Percentiles rank a stretch among this genome's conserved stretches.
These are phyloP conservation scores for Blepharisma japonicum DNA, from an alignment of 73 alveolate species.

Conservation along the genomic window DNA sequence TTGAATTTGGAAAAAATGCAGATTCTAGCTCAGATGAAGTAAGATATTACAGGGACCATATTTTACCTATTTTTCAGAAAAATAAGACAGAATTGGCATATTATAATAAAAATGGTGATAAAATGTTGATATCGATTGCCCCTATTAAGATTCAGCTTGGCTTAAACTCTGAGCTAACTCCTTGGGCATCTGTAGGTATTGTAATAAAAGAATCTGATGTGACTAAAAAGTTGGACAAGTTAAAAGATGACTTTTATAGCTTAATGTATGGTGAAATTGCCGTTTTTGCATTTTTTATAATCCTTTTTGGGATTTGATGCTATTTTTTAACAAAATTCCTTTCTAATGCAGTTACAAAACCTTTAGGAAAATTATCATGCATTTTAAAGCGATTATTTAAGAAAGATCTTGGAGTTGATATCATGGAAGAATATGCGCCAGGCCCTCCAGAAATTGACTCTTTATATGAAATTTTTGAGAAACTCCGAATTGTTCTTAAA, in stretches of 20 bases:
- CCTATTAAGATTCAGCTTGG: not conserved
- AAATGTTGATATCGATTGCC: constrained; percentile 1
- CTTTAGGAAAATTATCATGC: not conserved
- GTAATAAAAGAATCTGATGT: not conserved
- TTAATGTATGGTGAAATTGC: not conserved
- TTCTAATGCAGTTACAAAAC: not conserved
- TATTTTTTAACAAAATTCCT: not conserved
- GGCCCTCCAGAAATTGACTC: not conserved
- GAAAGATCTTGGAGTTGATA: not conserved
- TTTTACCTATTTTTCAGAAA: not conserved
- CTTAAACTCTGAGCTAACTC: not conserved
- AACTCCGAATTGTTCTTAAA: constrained; percentile 6
- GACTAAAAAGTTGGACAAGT: not conserved
- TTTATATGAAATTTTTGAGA: constrained; percentile 18
- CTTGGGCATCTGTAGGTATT: constrained; percentile 11
- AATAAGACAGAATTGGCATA: constrained; percentile 3
- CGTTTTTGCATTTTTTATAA: not conserved
- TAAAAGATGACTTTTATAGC: not conserved
- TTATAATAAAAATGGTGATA: constrained; percentile 15
- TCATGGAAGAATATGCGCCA: not conserved
- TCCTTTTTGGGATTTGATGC: not conserved
- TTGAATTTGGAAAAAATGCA: too few species aligned
- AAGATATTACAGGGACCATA: not conserved
- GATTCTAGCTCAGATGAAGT: not conserved
- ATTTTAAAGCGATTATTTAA: not conserved